Evolutionary conservation across 441 rosid genomes (phyloP), one percentile per base, ranked within the genome.

Genomic region (Biscutella laevigata): DNA sequence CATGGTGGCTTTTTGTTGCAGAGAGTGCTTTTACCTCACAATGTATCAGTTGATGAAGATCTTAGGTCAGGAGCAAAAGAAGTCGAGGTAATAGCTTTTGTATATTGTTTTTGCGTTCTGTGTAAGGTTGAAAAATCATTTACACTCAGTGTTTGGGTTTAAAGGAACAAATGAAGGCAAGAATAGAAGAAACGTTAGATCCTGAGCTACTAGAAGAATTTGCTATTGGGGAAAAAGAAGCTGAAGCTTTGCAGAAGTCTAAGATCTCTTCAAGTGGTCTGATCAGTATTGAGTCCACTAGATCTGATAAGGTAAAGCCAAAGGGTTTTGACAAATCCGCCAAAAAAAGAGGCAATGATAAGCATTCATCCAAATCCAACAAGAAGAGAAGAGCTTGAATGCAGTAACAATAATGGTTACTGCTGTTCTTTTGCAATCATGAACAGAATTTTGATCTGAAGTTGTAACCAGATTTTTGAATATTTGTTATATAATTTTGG

Each of bases 31-130:
- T 74, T 74, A 65, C 96, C 97, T 11, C 97, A 80, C 63, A 75
- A 50, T 29, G 77, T 89, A 64, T 75, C 99, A 0, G 74, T 94
- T 59, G 96, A 85, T 4, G 96, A 89, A 50, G 99, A 89, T 74
- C 95, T 89, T 11, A 81, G 77, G 45, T 89, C 82, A 44, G 99
- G 62, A n/a, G 97, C 96, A 33, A 75, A 65, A 73, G 73, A 85
- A 82, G 94, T 80, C 53, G 86, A 84, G 97, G 99, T 91, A 52
- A 27, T 55, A 13, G 33, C 48, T 25, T 51, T 13, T 33, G 24
- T 39, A 20, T 24, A 17, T 14, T 15, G 7, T 30, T 19, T 22
- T 41, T 21, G 20, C 3, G 17, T 55, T 11, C 13, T 24, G 8
- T 62, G 30, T 41, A 10, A 40, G 33, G 45, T 56, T 1, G 39